phyloP scores from a whole-genome alignment of 73 alveolate genomes.

The Paramecium pentaurelia region DNA sequence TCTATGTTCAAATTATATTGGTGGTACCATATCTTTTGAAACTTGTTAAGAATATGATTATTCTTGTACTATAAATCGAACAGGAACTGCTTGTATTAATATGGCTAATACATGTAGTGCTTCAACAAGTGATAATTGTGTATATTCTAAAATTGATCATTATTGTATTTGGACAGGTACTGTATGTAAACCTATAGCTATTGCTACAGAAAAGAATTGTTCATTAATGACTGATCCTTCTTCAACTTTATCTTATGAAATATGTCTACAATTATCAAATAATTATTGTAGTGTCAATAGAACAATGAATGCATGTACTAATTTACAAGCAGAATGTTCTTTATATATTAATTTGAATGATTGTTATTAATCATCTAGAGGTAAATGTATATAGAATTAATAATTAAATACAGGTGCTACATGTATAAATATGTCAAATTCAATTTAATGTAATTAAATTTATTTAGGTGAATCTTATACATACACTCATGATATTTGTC shows the following conservation, averaged over 20 bases:
- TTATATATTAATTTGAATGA: not conserved
- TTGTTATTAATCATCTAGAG: not conserved
- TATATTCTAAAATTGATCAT: not conserved
- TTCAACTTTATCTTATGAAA: not conserved
- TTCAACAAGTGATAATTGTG: not conserved
- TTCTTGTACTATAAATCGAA: not conserved
- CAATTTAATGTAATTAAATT: not conserved
- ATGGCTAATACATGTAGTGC: not conserved
- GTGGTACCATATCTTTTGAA: not conserved
- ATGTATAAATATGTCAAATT: not conserved
- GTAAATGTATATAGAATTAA: not conserved
- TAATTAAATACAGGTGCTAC: not conserved
- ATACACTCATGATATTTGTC: not conserved
- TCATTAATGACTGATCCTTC: not conserved
- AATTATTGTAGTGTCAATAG: slow-evolving; percentile 10
- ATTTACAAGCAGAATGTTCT: not conserved
- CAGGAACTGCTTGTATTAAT: not conserved
- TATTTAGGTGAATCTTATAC: not conserved
- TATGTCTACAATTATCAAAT: not conserved
- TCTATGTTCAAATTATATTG: not conserved
- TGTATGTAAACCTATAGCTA: not conserved
- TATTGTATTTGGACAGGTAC: not conserved
- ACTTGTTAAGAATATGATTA: not conserved
- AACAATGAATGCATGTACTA: not conserved
- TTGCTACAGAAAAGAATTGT: not conserved